Percentiles rank a stretch among this genome's conserved stretches.
These are phyloP conservation scores for Taiozyma sp. DNA, from an alignment of 1,139 yeast species.

Conservation along the genomic window DNA sequence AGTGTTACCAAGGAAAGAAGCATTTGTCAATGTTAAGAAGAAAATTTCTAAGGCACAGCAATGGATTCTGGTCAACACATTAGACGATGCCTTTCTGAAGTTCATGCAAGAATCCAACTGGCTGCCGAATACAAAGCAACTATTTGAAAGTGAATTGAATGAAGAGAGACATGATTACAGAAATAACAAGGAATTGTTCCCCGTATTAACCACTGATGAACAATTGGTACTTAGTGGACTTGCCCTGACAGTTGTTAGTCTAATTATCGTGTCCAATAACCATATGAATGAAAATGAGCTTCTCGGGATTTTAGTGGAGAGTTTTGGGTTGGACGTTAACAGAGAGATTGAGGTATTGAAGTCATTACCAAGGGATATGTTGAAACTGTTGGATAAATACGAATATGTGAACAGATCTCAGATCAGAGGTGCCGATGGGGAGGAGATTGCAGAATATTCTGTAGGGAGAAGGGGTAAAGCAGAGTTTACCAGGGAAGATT, in stretches of 20 bases:
- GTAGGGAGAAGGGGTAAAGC: slow-evolving; percentile 31
- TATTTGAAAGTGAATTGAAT: slow-evolving; percentile 19
- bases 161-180: slow-evolving; percentile 20
- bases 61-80: slow-evolving; percentile 13
- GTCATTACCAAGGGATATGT: slow-evolving; percentile 22
- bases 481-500: slow-evolving; percentile 29
- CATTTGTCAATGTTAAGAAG: slow-evolving; percentile 3
- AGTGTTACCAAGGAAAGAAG: slow-evolving; percentile 12
- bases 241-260: slow-evolving; percentile 25
- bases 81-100: slow-evolving; percentile 10
- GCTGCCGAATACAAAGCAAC: slow-evolving; percentile 6
- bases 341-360: slow-evolving; percentile 9
- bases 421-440: slow-evolving; percentile 21
- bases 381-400: slow-evolving; percentile 25
- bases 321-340: slow-evolving; percentile 20
- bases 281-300: slow-evolving; percentile 31
- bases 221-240: slow-evolving; percentile 28
- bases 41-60: slow-evolving; percentile 9
- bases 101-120: slow-evolving; percentile 17
- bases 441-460: slow-evolving; percentile 28
- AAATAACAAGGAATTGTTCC: slow-evolving; percentile 12
- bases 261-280: slow-evolving; percentile 29
- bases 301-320: slow-evolving; percentile 21
- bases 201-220: slow-evolving; percentile 15
- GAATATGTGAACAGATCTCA: slow-evolving; percentile 25